Evolutionary conservation across 257 asterid species (phyloP), one percentile per base, ranked within the genome.

Genomic region (Nicotiana undulata): DNA sequence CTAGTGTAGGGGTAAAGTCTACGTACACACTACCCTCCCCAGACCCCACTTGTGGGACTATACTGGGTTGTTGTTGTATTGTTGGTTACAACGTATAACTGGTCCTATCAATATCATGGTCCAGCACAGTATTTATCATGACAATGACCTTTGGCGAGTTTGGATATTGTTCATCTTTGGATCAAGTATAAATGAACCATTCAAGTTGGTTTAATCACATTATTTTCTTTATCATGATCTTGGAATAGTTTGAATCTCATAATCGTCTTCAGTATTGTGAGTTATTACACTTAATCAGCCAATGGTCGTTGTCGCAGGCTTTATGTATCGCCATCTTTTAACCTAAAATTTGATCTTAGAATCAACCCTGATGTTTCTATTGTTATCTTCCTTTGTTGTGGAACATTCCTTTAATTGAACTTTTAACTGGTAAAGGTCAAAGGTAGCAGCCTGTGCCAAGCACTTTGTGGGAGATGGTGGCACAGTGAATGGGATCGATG

Each of bases 401-500:
- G 61, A 74, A 49, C 26, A 46, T 74, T 46, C 2, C 5, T 8
- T 28, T 49, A 9, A 58, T 20, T 60, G 29, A 55, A 20, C 12
- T 5, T 46, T 44, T 13, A 20, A 29, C 49, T 49, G 28, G 24
- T 77, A 53, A n/a, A 87, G 88, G 81, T 55, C 51, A 13, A 87
- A 84, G 56, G 89, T 87, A 11, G 85, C 82, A 7, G 85, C 79
- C 11, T 87, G 89, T 5, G 88, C 89, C 24, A 87, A 86, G 61
- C 88, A 87, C 29, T 87, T 80, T 64, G 88, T 87, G 11, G 89
- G 88, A 6, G 89, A 87, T 75, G 89, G 89, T 5, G 89, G 89
- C 4, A 87, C 89, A 0, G 64, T 49, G 20, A 84, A 61, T 4
- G 88, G 89, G 20, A 87, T 82, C 46, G 82, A 87, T 58, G 88